A percentile compares a stretch with the other conserved stretches of the same genome.
phyloP scores from a whole-genome alignment of 257 asterid species.

The Nicotiana knightiana region DNA sequence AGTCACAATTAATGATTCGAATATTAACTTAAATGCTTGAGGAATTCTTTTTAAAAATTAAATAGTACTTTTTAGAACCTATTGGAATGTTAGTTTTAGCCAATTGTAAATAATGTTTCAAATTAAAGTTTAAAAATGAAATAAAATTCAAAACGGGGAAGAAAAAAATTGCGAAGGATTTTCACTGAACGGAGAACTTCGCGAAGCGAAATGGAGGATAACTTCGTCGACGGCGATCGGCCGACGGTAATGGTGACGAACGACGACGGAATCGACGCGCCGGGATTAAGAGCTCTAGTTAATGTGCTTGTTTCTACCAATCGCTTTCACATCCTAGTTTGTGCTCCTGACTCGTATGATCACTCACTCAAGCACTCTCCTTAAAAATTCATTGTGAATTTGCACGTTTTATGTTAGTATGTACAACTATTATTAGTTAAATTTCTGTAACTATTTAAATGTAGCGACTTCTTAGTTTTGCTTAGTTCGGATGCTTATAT shows the following conservation, averaged over 20 bases:
- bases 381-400: too few relatives aligned
- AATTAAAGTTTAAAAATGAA: too few relatives aligned
- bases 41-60: too few relatives aligned
- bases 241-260: slow-evolving; percentile 81
- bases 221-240: slow-evolving; percentile 31
- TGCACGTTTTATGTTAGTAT: too few relatives aligned
- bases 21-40: too few relatives aligned
- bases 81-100: too few relatives aligned
- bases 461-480: background rate
- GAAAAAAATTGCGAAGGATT: background rate
- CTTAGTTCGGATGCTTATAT: background rate
- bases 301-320: slow-evolving; percentile 55
- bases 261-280: slow-evolving; percentile 91
- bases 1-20: too few relatives aligned
- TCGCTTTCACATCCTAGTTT: slow-evolving; percentile 70
- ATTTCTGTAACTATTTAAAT: background rate
- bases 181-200: background rate
- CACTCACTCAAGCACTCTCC: background rate
- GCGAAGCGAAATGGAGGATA: slow-evolving; percentile 26
- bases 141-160: too few relatives aligned
- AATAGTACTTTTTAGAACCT: too few relatives aligned
- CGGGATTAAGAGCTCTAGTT: slow-evolving; percentile 74
- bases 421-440: too few relatives aligned
- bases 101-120: too few relatives aligned
- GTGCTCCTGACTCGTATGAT: slow-evolving; percentile 82